phyloP scores from a whole-genome alignment of 75 land plant genomes.

The Cryptomeria japonica region DNA sequence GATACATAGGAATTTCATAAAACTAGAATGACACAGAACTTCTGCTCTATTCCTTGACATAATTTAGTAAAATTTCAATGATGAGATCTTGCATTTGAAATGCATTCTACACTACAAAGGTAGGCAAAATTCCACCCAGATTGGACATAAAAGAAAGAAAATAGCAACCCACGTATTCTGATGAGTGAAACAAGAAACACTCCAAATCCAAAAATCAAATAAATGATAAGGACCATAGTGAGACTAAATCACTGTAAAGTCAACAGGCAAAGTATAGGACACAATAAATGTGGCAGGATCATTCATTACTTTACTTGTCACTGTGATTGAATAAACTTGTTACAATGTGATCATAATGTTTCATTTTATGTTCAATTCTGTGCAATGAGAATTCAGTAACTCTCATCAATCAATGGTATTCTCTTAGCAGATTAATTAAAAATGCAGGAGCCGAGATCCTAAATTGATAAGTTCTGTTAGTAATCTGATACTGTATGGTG shows the following conservation, averaged over 20 bases:
- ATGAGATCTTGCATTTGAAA: no score
- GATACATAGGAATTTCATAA: no score
- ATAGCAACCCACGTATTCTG: background rate
- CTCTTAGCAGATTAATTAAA: background rate
- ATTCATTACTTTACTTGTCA: background rate
- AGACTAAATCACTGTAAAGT: background rate
- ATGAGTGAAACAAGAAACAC: background rate
- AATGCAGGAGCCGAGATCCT: no score
- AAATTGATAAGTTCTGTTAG: no score
- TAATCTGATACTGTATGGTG: no score
- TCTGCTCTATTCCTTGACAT: no score
- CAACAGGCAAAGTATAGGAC: background rate
- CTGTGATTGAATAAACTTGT: background rate
- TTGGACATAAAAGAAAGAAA: background rate
- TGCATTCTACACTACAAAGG: no score
- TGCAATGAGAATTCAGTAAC: background rate
- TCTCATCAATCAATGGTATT: background rate
- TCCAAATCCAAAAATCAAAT: background rate
- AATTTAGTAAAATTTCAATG: no score
- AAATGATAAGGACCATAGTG: background rate
- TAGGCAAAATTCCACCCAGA: no score
- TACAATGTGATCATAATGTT: background rate
- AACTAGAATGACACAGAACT: no score
- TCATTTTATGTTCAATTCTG: background rate
- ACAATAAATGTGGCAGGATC: background rate